phyloP scores from a whole-genome alignment of 2,329 filamentous ascomycete species.

The Claviceps quebecensis region DNA sequence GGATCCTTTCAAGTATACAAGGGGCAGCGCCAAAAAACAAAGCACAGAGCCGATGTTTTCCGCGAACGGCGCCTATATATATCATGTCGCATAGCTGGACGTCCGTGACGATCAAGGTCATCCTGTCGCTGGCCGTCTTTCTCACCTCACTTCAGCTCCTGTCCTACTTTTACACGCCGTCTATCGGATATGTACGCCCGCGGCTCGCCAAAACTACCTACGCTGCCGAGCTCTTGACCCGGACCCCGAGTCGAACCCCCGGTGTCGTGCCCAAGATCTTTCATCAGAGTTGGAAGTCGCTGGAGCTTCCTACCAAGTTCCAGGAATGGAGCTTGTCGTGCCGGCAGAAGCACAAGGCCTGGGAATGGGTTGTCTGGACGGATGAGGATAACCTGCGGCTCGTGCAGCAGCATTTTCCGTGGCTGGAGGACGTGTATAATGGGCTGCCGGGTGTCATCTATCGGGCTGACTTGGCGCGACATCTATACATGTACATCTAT shows the following conservation, averaged over 20 bases:
- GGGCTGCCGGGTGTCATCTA: slow-evolving; percentile 18
- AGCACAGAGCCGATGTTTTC: neutral
- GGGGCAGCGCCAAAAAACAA: neutral
- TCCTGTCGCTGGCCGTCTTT: neutral
- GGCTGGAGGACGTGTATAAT: slow-evolving; percentile 16
- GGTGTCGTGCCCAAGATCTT: slow-evolving; percentile 24
- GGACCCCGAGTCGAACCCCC: neutral
- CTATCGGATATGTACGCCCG: neutral
- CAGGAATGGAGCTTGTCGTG: slow-evolving; percentile 19
- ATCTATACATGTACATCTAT: slow-evolving; percentile 24
- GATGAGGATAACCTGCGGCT: slow-evolving; percentile 22
- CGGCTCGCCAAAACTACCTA: slow-evolving; percentile 23
- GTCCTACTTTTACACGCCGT: neutral
- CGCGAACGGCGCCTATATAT: neutral
- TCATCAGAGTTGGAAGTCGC: slow-evolving; percentile 16
- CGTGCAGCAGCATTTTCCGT: slow-evolving; percentile 18
- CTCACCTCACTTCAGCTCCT: neutral
- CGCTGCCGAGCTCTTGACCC: neutral
- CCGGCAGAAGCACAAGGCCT: slow-evolving; percentile 16
- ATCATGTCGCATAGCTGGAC: neutral
- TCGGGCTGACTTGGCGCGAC: slow-evolving; percentile 17
- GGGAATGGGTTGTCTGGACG: slow-evolving; percentile 24
- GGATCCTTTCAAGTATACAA: neutral
- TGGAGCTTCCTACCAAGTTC: slow-evolving; percentile 14
- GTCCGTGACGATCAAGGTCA: neutral